Percentiles rank a stretch among this genome's conserved stretches.
These are phyloP conservation scores for Coniochaeta sp. DNA, from an alignment of 2,329 filamentous ascomycete genomes.

Conservation along the genomic window DNA sequence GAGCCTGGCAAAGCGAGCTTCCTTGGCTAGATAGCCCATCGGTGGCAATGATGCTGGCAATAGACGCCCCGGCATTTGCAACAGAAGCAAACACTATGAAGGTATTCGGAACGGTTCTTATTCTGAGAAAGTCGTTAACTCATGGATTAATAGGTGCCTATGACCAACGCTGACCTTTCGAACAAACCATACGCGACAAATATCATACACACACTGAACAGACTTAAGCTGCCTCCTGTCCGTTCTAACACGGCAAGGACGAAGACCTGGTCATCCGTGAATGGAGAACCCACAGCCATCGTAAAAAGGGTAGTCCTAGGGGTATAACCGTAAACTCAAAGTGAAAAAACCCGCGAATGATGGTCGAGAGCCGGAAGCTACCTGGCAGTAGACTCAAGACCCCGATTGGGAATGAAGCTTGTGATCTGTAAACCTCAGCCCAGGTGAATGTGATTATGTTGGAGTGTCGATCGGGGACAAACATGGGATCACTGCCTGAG, in stretches of 20 bases:
- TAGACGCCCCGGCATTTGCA: conserved; percentile 3
- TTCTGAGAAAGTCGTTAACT: neutral
- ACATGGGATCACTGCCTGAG: neutral
- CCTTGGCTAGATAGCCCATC: neutral
- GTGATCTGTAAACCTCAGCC: neutral
- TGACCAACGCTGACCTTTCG: neutral
- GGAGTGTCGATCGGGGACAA: neutral
- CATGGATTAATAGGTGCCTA: no score
- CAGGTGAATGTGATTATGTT: neutral
- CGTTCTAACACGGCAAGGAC: conserved; percentile 6
- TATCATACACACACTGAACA: conserved; percentile 4
- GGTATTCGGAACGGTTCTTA: conserved; percentile 8
- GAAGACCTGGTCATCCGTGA: conserved; percentile 5
- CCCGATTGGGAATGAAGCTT: neutral
- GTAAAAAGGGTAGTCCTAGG: neutral
- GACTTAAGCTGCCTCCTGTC: conserved; percentile 5
- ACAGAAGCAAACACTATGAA: conserved; percentile 8
- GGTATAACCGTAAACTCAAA: neutral
- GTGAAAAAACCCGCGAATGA: neutral
- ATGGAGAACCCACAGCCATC: neutral
- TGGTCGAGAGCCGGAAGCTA: neutral
- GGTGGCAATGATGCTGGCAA: conserved; percentile 8
- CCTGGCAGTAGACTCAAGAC: neutral
- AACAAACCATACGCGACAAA: conserved; percentile 5
- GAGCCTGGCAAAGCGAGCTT: conserved; percentile 7